These are phyloP conservation scores for Halophytophthora polymorphica DNA, from an alignment of 352 stramenopile species.

Conservation along the genomic window DNA sequence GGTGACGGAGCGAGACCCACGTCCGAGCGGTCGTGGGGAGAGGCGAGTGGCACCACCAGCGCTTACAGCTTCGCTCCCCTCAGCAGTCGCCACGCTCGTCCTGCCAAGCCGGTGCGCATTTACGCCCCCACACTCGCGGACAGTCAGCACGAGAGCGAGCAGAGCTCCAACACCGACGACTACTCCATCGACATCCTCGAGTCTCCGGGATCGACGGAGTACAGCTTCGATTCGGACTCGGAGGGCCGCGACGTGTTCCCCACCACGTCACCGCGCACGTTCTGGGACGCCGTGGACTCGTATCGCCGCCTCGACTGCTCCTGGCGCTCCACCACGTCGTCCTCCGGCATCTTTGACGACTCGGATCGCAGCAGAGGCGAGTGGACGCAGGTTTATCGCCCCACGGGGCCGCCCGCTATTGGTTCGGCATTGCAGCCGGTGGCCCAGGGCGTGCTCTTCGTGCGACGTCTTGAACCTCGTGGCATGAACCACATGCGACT, in stretches of 20 bases:
- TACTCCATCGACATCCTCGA: slow-evolving; percentile 32
- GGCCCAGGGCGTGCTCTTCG: slow-evolving; percentile 20
- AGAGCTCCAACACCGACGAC: slow-evolving; percentile 27
- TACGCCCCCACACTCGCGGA: slow-evolving; percentile 18
- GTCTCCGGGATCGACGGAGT: slow-evolving; percentile 25
- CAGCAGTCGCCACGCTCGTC: slow-evolving; percentile 20
- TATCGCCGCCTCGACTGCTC: slow-evolving; percentile 24
- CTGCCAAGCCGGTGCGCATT: slow-evolving; percentile 15
- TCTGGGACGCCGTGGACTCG: slow-evolving; percentile 27
- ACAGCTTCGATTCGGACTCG: slow-evolving; percentile 29
- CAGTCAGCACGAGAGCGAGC: slow-evolving; percentile 16
- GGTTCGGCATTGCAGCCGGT: slow-evolving; percentile 6
- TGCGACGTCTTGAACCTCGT: slow-evolving; percentile 14
- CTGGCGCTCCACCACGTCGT: slow-evolving; percentile 26
- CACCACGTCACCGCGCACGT: slow-evolving; percentile 5
- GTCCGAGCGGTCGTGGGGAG: slow-evolving; percentile 16
- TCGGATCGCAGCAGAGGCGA: slow-evolving; percentile 5
- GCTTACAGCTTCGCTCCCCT: slow-evolving; percentile 22
- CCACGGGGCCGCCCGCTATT: slow-evolving; percentile 6
- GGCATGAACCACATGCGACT: slow-evolving; percentile 18
- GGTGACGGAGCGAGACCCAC: slow-evolving; percentile 8
- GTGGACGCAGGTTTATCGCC: slow-evolving; percentile 26
- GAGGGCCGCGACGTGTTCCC: slow-evolving; percentile 20
- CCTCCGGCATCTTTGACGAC: slow-evolving; percentile 25
- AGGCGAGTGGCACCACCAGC: slow-evolving; percentile 12